Evolutionary conservation across 805 yeast species (phyloP), one percentile per base, ranked within the genome.

Genomic region (Candida taoyuanica): DNA sequence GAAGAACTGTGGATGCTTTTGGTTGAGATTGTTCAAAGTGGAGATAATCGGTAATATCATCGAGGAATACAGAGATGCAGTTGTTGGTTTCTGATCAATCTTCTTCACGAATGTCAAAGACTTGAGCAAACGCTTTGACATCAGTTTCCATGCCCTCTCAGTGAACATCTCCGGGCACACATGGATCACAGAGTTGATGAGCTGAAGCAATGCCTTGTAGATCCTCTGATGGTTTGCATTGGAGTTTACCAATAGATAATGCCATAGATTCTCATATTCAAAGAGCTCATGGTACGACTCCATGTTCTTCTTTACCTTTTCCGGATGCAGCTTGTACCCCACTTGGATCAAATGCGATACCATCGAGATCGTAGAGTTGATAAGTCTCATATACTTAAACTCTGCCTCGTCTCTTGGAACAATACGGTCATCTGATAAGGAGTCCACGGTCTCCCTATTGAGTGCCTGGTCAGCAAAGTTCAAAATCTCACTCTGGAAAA

Each of bases 391-490:
- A 52, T 78, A 85, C 55, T 85, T 85, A 15, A 77, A 60, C 20
- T 65, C 65, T 1, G 85, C 71, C 43, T 87, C 95, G 31, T 79
- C 85, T 34, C 71, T 71, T 4, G 77, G 70, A 15, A 78, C 72
- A 48, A 75, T 78, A 39, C 95, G 67, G 52, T 80, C 83, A 51
- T 89, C 96, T 2, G 89, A 78, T 16, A 89, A 58, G 1, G 87
- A 72, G 13, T 73, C 77, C 4, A 70, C 70, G 3, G 75, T 65
- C 55, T 88, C 95, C 23, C 62, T 56, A 13, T 71, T 58, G 7
- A 85, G 50, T 0, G 75, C 65, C 25, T 78, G 75, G 31, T 66
- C 62, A 11, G 76, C 65, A 43, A 73, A 78, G 33, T 73, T 73
- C 14, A 84, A 47, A 12, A 85, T 70, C 37, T 74, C 81, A 4